phyloP scores from a whole-genome alignment of 495 filamentous ascomycete species.

The Penicillium dipodomyicola region DNA sequence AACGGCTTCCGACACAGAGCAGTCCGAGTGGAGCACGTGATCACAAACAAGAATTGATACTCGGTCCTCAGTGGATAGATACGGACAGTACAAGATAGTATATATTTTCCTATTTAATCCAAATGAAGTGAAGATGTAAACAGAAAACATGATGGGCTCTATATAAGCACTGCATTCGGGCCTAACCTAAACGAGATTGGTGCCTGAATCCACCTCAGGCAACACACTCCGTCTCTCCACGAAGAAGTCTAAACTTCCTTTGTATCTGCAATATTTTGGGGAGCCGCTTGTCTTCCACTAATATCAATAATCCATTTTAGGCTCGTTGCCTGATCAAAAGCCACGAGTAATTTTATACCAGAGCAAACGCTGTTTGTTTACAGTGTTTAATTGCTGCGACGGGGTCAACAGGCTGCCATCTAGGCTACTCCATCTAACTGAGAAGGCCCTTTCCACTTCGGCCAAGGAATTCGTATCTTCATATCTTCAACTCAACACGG shows the following conservation, averaged over 20 bases:
- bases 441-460: background rate
- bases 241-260: constrained; percentile 3
- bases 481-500: background rate
- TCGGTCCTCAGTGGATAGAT: too few relatives aligned
- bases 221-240: constrained; percentile 14
- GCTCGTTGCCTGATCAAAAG: background rate
- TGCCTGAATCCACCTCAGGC: constrained; percentile 30
- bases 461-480: background rate
- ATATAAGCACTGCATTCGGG: background rate
- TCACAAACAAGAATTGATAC: background rate
- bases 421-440: constrained; percentile 9
- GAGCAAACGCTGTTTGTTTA: background rate
- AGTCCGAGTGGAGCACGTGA: background rate
- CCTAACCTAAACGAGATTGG: constrained; percentile 9
- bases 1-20: too few relatives aligned
- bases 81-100: too few relatives aligned
- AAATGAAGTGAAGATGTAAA: too few relatives aligned
- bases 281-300: constrained; percentile 1
- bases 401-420: constrained; percentile 12
- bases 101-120: too few relatives aligned
- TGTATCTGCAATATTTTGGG: background rate
- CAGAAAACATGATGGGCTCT: background rate
- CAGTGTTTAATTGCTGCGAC: background rate
- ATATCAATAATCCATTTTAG: background rate
- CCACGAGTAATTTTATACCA: background rate